Base-by-base conservation (phyloP, 305 asterid genomes). In the Rubia occidens region DNA sequence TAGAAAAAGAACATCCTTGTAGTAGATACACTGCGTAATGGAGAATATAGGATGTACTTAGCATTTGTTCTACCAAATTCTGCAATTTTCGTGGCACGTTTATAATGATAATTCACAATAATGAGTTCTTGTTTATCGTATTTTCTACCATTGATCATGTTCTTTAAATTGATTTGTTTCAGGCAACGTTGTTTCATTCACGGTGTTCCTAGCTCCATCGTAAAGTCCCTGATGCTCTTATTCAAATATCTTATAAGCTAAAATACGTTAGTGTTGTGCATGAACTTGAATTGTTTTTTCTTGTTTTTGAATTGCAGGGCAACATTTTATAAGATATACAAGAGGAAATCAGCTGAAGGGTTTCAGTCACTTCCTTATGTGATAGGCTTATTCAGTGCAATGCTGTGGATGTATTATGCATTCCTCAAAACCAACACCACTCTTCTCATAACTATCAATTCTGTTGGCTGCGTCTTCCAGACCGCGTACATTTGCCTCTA, bases 121-220 rank as follows among this genome's bases (percentile, higher is more conserved):
- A 17, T 44, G 1, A 20, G 10, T 47, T 44, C 39, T 11, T 61
- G 56, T 15, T 11, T 5, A 26, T 4, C 8, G 6, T 21, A 35
- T 54, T 20, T 65, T 62, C 24, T 11, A 26, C 37, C 58, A 47
- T 39, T 63, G 20, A 10, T 51, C 58, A 37, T 47, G 14, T 18
- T 42, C 20, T 56, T 44, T 18, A 18, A 17, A 51, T 63, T 55
- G 11, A 51, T 63, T 55, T 11, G 45, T 73, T 78, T 71, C 83
- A 89, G 96, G 96, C 35, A 89, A 83, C 80, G 76, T 89, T 32
- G 82, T 87, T 53, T 89, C 96, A 39, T 85, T 88, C 79, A 72
- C 84, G 96, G 96, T 88, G 56, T 87, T 79, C 81, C 91, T 88
- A 13, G 84, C 96, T 74, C 96, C 96, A 68, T 66, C 83, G 96